phyloP scores from a whole-genome alignment of 1,284 basidiomycete genomes.

The Uromyces viciae-fabae region DNA sequence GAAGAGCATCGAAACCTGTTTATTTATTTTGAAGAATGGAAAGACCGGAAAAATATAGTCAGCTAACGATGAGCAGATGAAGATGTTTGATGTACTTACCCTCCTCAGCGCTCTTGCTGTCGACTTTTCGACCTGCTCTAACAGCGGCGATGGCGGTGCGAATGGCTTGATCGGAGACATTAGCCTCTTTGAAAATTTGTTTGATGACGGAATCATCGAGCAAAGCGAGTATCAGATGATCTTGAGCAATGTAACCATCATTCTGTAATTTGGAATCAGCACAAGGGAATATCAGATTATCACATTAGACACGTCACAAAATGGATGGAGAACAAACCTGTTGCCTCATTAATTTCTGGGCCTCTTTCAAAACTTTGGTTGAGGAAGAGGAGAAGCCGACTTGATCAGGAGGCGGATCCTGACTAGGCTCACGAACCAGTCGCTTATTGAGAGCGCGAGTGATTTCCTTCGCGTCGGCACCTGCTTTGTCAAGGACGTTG shows the following conservation, averaged over 20 bases:
- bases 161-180: conserved; percentile 68
- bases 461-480: conserved; percentile 54
- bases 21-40: conserved; percentile 32
- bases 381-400: conserved; percentile 64
- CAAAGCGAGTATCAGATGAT: conserved; percentile 69
- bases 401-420: conserved; percentile 79
- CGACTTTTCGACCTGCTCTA: conserved; percentile 74
- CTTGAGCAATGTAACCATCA: conserved; percentile 89
- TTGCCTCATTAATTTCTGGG: conserved; percentile 73
- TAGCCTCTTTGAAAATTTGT: conserved; percentile 68
- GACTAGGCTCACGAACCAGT: conserved; percentile 66
- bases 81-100: conserved; percentile 62
- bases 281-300: neutral
- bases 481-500: conserved; percentile 54
- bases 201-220: conserved; percentile 68
- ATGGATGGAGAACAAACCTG: conserved; percentile 58
- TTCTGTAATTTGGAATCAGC: conserved; percentile 57
- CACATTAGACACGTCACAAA: conserved; percentile 39
- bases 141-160: conserved; percentile 75
- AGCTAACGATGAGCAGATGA: conserved; percentile 48
- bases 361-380: conserved; percentile 71
- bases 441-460: conserved; percentile 53
- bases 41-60: conserved; percentile 45
- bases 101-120: conserved; percentile 74
- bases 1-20: conserved; percentile 54